Evolutionary conservation across 495 filamentous ascomycete species (phyloP), one percentile per base, ranked within the genome.

Genomic region (Aspergillus bertholletiae): DNA sequence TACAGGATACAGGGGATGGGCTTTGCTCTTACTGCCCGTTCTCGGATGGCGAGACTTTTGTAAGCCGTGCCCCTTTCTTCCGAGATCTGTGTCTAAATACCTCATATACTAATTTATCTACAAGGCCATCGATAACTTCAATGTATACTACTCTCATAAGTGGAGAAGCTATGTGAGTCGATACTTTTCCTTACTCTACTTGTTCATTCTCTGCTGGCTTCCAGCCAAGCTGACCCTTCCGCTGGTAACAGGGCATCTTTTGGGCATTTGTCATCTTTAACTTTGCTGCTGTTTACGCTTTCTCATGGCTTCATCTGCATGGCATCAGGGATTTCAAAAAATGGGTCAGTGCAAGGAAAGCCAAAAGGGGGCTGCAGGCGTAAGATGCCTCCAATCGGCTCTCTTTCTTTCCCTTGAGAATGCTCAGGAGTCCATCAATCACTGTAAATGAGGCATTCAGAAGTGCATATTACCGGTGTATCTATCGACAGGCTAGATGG

Each of bases 1-100:
- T 86, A 1, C 62, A 71, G 35, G 71, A 75, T 23, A 71, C 64
- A 11, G 70, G 53, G 1, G 61, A 73, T 56, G 70, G 69, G 3
- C 60, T 75, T 15, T 90, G 87, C 58, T 63, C 74, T n/a, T 86
- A 80, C 50, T 90, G 87, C 56, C 78, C 81, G 54, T 88, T 80
- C 59, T 68, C 67, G 3, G 73, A 37, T 40, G 86, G 85, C 0
- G 75, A 81, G 56, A 72, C 81, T 40, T 89, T 81, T 55, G 69
- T 85, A 56, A 58, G 73, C 34, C 34, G 13, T 67, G 37, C 28
- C 20, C 32, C n/a, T 15, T 47, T 30, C 12, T 30, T 17, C 23
- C 9, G 39, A 34, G 51, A 50, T 24, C 34, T 23, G 3, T 28
- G 8, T 23, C 18, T 28, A 4, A 22, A 24, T 6, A 20, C n/a